phyloP scores from a whole-genome alignment of 1,284 basidiomycete genomes.

The Ustilago cynodontis region DNA sequence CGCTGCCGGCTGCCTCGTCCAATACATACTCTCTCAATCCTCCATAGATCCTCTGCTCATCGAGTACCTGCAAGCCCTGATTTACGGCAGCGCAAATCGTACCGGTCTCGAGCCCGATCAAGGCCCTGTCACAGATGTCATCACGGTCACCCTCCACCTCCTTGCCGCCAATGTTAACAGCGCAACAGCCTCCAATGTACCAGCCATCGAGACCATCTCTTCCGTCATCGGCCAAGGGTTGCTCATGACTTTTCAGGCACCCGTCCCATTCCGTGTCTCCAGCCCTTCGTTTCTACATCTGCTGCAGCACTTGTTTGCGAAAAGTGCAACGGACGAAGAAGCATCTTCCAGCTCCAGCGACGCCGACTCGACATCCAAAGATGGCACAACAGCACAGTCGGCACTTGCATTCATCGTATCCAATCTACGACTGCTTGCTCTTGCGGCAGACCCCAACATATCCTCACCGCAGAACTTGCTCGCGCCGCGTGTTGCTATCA shows the following conservation, averaged over 20 bases:
- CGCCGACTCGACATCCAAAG: not conserved
- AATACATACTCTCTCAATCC: conserved; percentile 27
- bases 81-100: conserved; percentile 42
- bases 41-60: conserved; percentile 45
- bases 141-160: conserved; percentile 41
- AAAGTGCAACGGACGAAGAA: not conserved
- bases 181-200: conserved; percentile 18
- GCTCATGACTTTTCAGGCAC: conserved; percentile 37
- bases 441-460: conserved; percentile 32
- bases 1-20: conserved; percentile 28
- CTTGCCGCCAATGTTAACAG: conserved; percentile 27
- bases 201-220: conserved; percentile 43
- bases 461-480: conserved; percentile 39
- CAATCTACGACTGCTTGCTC: conserved; percentile 34
- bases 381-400: conserved; percentile 11
- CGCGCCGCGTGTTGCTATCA: conserved; percentile 45
- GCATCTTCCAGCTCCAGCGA: not conserved
- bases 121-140: conserved; percentile 46
- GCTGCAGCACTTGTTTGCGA: conserved; percentile 17
- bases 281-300: conserved; percentile 24
- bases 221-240: conserved; percentile 47
- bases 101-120: conserved; percentile 37
- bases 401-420: conserved; percentile 31
- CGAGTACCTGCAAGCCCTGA: conserved; percentile 41
- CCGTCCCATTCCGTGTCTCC: conserved; percentile 23